Base-by-base conservation (phyloP, 306 rosid species). In the Erythrophleum fordii region DNA sequence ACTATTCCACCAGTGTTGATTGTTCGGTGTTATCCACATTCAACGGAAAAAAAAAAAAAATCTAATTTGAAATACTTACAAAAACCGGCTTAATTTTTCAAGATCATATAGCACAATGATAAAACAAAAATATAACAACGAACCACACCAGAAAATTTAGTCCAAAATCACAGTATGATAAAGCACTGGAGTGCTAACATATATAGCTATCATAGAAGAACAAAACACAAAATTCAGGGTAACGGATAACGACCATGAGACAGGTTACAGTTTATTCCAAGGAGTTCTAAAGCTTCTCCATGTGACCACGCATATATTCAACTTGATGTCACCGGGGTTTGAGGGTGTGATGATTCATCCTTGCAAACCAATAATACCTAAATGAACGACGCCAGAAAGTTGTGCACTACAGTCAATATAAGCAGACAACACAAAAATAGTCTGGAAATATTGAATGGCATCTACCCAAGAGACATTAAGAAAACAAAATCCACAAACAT, bases 281-380 rank as follows among this genome's bases (percentile, higher is more conserved):
- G 48, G n/a, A 48, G 23, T 51, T 78, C 45, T 39, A 55, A 60
- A 26, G 60, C 62, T 52, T 41, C 51, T 1, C n/a, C 73, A 48
- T 28, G 16, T 18, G 35, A 56, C 10, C 80, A 73, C 37, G 23
- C 52, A 48, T 13, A 5, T 17, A 48, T 72, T 69, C 59, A 74
- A 55, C 86, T 59, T 48, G 73, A 31, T 28, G 79, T 25, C 34
- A 34, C 52, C 45, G 8, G 23, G 35, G 37, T 3, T 59, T 45
- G 78, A 75, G 37, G 42, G 37, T 29, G 22, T 20, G 26, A 29
- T 0, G 22, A 46, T 73, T 89, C 89, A 95, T 49, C 94, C 97
- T 82, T 95, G 98, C 72, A 95, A 87, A 31, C 99, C 98, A 61
- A 95, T 93, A 56, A 94, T 79, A 45, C 97, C 98, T 94, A 81